Base-by-base conservation (phyloP, 129 eudicot species). In the Ambrosia artemisiifolia region DNA sequence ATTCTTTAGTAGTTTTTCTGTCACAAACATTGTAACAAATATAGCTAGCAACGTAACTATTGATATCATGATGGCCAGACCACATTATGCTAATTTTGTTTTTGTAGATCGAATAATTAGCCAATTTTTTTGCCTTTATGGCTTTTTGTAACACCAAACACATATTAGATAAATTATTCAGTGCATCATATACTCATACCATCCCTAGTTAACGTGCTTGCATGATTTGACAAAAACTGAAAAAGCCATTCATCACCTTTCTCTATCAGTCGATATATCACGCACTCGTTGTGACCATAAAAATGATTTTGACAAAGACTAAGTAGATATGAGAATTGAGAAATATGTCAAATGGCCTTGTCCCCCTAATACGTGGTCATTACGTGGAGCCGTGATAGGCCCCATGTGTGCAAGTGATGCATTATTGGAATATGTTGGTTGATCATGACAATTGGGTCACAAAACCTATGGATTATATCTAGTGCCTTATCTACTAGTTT, bases 401-500 rank as follows among this genome's bases (percentile, higher is more conserved):
- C 81, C 81, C 66, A 69, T n/a, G 81, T 77, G 48, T 54, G 40
- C 24, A 54, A 54, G 32, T 54, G 70, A 16, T 36, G 76, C 75
- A 24, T 42, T 34, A 69, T 77, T 47, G 75, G 75, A 60, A 47
- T 76, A 59, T 60, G n/a, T 54, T 33, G 61, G 34, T 69, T 48
- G 65, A 40, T 70, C 18, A 70, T 36, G 76, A 63, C 49, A 20
- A 3, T 70, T 62, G 71, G 72, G 69, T 62, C 47, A 36, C 20
- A 36, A 50, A 38, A 70, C 24, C 49, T 24, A 61, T 63, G 57
- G 35, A 24, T 47, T 16, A 7, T 74, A 51, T 64, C 43, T 28
- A 4, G 4, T 55, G 17, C 50, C 69, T 61, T 59, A 76, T 76
- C 74, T 54, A 36, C 24, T 65, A 5, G 63, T 63, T 63, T 74